A percentile compares a stretch with the other conserved stretches of the same genome.
These are phyloP conservation scores for Pseudocercospora fijiensis DNA, from an alignment of 2,329 filamentous ascomycete genomes.

Conservation along the genomic window DNA sequence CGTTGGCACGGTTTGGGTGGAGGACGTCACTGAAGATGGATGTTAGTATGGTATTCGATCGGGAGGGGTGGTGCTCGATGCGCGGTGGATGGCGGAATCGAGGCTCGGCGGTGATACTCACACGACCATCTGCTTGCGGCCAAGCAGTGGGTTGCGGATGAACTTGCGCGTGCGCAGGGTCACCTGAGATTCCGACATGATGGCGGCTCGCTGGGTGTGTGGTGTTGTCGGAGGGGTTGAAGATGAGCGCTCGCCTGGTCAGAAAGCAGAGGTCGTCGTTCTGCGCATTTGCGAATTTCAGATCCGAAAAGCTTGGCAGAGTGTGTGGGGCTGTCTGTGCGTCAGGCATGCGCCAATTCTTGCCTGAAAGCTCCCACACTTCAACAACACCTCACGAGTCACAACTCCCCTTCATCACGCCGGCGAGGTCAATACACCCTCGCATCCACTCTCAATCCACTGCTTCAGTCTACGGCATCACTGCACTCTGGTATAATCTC, in stretches of 20 bases:
- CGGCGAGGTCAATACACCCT: neutral
- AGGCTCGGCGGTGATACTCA: conserved; percentile 44
- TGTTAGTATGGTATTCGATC: conserved; percentile 25
- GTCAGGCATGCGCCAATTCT: neutral
- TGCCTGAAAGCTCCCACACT: neutral
- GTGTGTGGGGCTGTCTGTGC: neutral
- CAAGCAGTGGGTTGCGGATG: conserved; percentile 99
- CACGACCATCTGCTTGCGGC: conserved; percentile 99
- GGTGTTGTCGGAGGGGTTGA: conserved; percentile 12
- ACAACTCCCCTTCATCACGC: neutral
- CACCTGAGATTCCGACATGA: conserved; percentile 75
- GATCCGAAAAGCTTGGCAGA: neutral
- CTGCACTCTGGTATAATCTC: neutral
- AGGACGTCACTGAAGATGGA: conserved; percentile 80
- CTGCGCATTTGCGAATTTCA: conserved; percentile 2
- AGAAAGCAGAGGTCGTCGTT: conserved; percentile 12
- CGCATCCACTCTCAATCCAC: neutral
- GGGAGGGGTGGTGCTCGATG: conserved; percentile 10
- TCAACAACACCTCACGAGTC: neutral
- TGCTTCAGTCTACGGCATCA: neutral
- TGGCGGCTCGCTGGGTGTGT: conserved; percentile 43
- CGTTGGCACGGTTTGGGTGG: conserved; percentile 96
- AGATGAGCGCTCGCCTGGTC: conserved; percentile 27
- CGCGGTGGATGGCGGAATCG: conserved; percentile 7
- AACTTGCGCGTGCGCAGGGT: conserved; percentile 93